These are phyloP conservation scores for Wallacemonas sp. DNA, from an alignment of 208 protist genomes.

Conservation along the genomic window DNA sequence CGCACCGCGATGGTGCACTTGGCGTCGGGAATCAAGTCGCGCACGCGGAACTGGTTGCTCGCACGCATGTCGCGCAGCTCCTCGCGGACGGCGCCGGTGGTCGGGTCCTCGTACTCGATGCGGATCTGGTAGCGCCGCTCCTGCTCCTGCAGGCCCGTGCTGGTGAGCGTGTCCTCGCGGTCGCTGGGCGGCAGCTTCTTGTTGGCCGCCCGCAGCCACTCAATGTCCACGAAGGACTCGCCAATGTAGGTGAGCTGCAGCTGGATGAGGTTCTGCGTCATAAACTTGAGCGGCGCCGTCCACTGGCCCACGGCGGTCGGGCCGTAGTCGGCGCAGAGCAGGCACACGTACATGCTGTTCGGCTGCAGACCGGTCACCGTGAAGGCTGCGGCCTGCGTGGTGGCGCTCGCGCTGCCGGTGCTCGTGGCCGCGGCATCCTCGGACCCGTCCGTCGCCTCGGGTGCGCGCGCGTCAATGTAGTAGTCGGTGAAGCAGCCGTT, in stretches of 20 bases:
- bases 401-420: background rate
- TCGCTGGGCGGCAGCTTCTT: constrained; percentile 64
- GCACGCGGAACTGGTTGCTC: constrained; percentile 78
- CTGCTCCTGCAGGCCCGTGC: constrained; percentile 52
- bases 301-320: constrained; percentile 75
- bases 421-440: constrained; percentile 11
- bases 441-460: constrained; percentile 5
- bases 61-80: constrained; percentile 79
- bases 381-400: constrained; percentile 31
- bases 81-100: constrained; percentile 49
- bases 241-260: constrained; percentile 87
- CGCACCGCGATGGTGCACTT: constrained; percentile 90
- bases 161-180: constrained; percentile 56
- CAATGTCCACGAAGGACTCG: constrained; percentile 90
- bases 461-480: constrained; percentile 27
- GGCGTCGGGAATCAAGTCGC: constrained; percentile 75
- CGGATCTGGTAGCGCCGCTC: constrained; percentile 78
- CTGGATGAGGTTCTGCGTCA: constrained; percentile 92
- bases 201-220: constrained; percentile 87
- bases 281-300: constrained; percentile 83
- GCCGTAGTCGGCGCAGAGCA: constrained; percentile 84
- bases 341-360: constrained; percentile 87
- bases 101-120: constrained; percentile 63
- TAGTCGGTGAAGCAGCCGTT: constrained; percentile 54
- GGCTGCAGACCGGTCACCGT: constrained; percentile 71